These are phyloP conservation scores for Lolium rigidum DNA, from an alignment of 176 grass and related monocot genomes.

Conservation along the genomic window DNA sequence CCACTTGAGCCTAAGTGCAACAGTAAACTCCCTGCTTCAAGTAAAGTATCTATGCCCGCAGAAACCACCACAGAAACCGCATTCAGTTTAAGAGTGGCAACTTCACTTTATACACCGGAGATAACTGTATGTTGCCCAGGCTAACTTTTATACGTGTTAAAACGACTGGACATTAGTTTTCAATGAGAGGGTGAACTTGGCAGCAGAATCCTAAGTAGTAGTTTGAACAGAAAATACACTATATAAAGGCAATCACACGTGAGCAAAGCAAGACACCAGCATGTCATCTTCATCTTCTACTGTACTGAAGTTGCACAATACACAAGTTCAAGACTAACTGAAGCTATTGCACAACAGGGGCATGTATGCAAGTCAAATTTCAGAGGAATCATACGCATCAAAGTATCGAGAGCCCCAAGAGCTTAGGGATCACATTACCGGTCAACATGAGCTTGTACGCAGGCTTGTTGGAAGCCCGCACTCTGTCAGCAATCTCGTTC, in stretches of 20 bases:
- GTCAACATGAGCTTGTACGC: constrained; percentile 50
- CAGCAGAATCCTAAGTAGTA: not conserved
- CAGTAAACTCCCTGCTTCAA: not conserved
- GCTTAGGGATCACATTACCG: constrained; percentile 18
- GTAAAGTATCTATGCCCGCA: not conserved
- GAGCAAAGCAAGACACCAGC: not conserved
- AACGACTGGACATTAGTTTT: not conserved
- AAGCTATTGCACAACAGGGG: not conserved
- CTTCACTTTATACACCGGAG: not conserved
- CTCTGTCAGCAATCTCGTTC: constrained; percentile 45
- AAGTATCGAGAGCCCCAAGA: not conserved
- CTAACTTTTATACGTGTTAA: not conserved
- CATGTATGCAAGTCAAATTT: not conserved
- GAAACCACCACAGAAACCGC: not conserved
- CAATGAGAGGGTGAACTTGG: not conserved
- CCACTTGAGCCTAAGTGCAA: not conserved
- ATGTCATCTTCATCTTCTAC: not conserved
- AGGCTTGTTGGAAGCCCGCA: constrained; percentile 23
- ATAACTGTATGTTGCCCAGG: not conserved
- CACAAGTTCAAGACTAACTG: not conserved
- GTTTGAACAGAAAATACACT: not conserved
- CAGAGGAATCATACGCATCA: not conserved
- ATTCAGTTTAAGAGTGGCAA: constrained; percentile 4
- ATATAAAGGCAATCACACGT: not conserved
- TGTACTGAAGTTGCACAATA: not conserved